phyloP scores from a whole-genome alignment of 2,329 filamentous ascomycete genomes.

The Colletotrichum siamense region DNA sequence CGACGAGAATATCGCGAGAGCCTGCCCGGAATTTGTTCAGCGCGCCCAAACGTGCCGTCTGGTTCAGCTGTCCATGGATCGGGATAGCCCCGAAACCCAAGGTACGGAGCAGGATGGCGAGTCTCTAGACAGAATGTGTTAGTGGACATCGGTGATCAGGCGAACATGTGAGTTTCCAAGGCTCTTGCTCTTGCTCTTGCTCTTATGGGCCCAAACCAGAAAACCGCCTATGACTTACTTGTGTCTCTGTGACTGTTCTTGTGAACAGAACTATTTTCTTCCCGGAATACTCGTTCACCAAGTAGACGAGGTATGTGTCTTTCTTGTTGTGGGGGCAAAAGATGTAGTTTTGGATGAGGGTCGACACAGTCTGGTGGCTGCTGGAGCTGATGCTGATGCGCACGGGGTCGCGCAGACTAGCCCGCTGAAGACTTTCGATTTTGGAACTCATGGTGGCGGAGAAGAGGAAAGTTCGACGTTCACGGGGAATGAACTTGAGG shows the following conservation, averaged over 20 bases:
- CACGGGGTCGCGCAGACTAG: conserved; percentile 83
- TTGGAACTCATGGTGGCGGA: conserved; percentile 94
- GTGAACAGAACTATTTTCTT: conserved; percentile 90
- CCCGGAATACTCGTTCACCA: conserved; percentile 87
- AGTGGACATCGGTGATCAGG: neutral
- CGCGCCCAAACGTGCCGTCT: conserved; percentile 84
- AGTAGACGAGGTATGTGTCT: conserved; percentile 85
- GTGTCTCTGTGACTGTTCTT: conserved; percentile 88
- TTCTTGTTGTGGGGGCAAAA: conserved; percentile 89
- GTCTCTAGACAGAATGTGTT: conserved; percentile 60
- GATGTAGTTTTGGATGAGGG: conserved; percentile 83
- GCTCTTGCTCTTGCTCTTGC: neutral
- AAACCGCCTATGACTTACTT: neutral
- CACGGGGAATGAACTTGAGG: conserved; percentile 82
- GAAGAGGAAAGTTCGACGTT: conserved; percentile 85
- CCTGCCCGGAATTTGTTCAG: conserved; percentile 88
- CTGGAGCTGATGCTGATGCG: conserved; percentile 81
- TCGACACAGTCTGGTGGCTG: conserved; percentile 92
- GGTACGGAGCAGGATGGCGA: conserved; percentile 81
- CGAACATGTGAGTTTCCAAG: neutral
- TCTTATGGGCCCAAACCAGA: neutral
- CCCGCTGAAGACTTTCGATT: conserved; percentile 90
- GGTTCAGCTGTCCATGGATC: conserved; percentile 89
- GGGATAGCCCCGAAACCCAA: conserved; percentile 92
- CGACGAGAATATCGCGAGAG: conserved; percentile 85